Evolutionary conservation across 768 basidiomycete species (phyloP).

Genomic region (Astraeus odoratus): DNA sequence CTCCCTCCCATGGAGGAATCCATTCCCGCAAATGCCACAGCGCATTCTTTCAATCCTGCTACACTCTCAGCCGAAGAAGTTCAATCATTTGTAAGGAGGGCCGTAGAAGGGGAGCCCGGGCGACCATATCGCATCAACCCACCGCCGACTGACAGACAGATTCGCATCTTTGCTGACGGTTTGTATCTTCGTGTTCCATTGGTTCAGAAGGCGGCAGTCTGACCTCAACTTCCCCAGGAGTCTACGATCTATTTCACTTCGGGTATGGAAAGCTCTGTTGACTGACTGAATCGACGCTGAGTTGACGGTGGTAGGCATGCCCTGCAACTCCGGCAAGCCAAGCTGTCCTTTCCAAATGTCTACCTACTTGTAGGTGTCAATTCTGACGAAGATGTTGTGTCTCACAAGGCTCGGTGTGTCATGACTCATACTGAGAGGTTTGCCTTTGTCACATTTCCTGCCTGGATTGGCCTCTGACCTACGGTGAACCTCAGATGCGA

Average conservation of each 20-base stretch:
- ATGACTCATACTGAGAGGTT: constrained; percentile 88
- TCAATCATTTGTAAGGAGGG: constrained; percentile 64
- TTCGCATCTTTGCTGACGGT: constrained; percentile 94
- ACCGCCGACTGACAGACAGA: constrained; percentile 74
- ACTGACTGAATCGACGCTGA: constrained; percentile 2
- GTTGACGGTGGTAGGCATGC: constrained; percentile 61
- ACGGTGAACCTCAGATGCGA: constrained; percentile 63
- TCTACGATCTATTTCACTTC: constrained; percentile 97
- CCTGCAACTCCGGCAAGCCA: constrained; percentile 92
- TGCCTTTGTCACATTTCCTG: constrained; percentile 8
- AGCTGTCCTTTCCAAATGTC: constrained; percentile 85
- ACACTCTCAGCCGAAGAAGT: constrained; percentile 71
- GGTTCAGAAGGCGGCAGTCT: not conserved
- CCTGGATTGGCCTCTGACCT: not conserved
- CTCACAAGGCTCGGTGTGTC: constrained; percentile 76
- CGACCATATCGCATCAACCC: constrained; percentile 77
- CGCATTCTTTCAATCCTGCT: constrained; percentile 53
- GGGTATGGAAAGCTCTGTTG: constrained; percentile 46
- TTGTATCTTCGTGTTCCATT: constrained; percentile 18
- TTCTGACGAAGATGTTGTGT: constrained; percentile 74
- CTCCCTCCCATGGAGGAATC: constrained; percentile 35
- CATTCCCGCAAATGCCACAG: constrained; percentile 31
- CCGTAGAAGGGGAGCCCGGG: constrained; percentile 62
- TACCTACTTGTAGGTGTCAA: constrained; percentile 92
- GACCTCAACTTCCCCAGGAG: constrained; percentile 43